Percentiles rank a stretch among this genome's conserved stretches.
Conservation (phyloP, 140 eudicot genomes). For the Ambrosia hybrid region DNA sequence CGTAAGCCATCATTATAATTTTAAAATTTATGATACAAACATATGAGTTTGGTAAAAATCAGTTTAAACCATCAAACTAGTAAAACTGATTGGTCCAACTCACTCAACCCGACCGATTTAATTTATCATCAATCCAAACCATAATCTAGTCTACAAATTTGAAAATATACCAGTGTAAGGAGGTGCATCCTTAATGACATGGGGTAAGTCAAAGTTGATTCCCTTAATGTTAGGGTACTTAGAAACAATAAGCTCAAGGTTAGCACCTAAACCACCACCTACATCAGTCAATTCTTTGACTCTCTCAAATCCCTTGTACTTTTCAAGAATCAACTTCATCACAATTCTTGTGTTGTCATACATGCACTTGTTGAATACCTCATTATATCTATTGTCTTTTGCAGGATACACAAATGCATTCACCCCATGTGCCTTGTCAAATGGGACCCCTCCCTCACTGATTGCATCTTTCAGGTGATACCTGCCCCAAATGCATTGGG, state of each 20-base stretch:
- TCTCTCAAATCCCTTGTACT: constrained; percentile 35
- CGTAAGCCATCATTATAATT: no score
- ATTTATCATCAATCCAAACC: neutral
- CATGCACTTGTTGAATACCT: constrained; percentile 44
- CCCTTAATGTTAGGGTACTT: constrained; percentile 47
- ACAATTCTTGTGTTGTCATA: constrained; percentile 30
- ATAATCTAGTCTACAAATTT: no score
- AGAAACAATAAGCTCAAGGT: constrained; percentile 9
- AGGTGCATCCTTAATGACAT: constrained; percentile 49
- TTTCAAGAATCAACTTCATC: constrained; percentile 39
- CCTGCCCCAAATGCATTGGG: constrained; percentile 24
- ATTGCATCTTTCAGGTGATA: constrained; percentile 36
- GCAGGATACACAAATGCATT: constrained; percentile 48
- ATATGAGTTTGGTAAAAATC: no score
- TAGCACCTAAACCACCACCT: constrained; percentile 19
- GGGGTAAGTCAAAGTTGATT: constrained; percentile 48
- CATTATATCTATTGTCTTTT: constrained; percentile 42
- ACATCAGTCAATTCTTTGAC: constrained; percentile 2
- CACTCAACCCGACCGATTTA: neutral
- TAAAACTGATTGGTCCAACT: neutral
- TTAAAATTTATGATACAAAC: no score
- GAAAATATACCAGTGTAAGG: constrained; percentile 25
- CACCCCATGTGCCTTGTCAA: constrained; percentile 42
- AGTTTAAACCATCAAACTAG: no score
- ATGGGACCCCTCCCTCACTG: constrained; percentile 47